Percentiles rank a stretch among this genome's conserved stretches.
Conservation (phyloP, 73 alveolate genomes). For the Tetrahymena thermophila region DNA sequence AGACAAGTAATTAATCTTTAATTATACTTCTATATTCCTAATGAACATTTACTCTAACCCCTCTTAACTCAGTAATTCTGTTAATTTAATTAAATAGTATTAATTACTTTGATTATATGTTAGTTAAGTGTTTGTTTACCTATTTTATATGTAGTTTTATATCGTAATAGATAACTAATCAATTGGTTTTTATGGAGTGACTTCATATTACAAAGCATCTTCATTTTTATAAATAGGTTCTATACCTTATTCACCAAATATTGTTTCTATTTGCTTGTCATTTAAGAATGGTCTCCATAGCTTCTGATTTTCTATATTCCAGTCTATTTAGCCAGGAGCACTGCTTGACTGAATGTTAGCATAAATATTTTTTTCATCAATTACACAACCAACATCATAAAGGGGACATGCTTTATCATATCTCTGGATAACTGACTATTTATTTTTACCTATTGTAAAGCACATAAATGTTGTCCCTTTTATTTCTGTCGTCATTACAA, state of each 20-base stretch:
- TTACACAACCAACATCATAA: conserved; percentile 84
- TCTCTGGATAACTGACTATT: conserved; percentile 49
- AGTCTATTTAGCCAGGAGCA: conserved; percentile 87
- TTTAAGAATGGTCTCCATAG: conserved; percentile 90
- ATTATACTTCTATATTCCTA: conserved; percentile 44
- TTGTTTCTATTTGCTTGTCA: conserved; percentile 46
- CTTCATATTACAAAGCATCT: conserved; percentile 60
- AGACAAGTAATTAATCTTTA: conserved; percentile 47
- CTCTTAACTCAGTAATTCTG: conserved; percentile 30
- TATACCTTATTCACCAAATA: conserved; percentile 59
- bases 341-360: conserved; percentile 69
- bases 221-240: conserved; percentile 71
- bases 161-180: conserved; percentile 49
- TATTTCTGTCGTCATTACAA: conserved; percentile 75
- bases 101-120: neutral
- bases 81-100: neutral
- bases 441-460: conserved; percentile 74
- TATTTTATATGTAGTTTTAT: conserved; percentile 46
- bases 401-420: conserved; percentile 84
- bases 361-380: conserved; percentile 86
- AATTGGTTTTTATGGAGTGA: conserved; percentile 44
- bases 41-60: conserved; percentile 28
- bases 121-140: conserved; percentile 36
- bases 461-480: conserved; percentile 60
- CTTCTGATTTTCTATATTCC: conserved; percentile 69